Evolutionary conservation across 148 eudicot genomes (phyloP).

Genomic region (Camellia sinensis): DNA sequence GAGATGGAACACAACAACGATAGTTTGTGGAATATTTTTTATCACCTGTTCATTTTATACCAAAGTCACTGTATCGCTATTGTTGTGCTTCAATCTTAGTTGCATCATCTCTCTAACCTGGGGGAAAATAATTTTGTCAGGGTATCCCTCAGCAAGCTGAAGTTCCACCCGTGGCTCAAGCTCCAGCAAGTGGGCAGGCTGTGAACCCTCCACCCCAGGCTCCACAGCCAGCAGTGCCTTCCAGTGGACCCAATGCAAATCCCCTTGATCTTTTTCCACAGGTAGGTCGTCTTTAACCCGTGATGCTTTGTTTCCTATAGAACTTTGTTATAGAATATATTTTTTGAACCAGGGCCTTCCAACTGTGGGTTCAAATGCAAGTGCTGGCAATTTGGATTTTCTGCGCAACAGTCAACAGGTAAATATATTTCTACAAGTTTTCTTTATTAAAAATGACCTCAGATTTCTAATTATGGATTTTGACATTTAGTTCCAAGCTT

Average conservation of each 20-base stretch:
- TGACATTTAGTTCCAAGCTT: constrained; percentile 64
- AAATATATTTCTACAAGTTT: neutral
- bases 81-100: neutral
- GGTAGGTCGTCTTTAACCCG: constrained; percentile 25
- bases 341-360: constrained; percentile 63
- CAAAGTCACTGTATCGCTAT: neutral
- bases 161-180: constrained; percentile 57
- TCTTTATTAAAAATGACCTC: neutral
- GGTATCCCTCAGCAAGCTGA: constrained; percentile 84
- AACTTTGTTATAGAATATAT: neutral
- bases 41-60: neutral
- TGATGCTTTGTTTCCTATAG: neutral
- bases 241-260: constrained; percentile 77
- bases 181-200: constrained; percentile 45
- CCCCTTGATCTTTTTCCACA: constrained; percentile 90
- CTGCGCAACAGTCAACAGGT: constrained; percentile 88
- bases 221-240: constrained; percentile 55
- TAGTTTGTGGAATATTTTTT: neutral
- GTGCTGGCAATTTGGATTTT: constrained; percentile 74
- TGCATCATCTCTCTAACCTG: neutral
- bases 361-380: constrained; percentile 68
- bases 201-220: constrained; percentile 49
- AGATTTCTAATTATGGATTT: constrained; percentile 3
- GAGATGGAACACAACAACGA: neutral
- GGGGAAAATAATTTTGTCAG: constrained; percentile 24